Evolutionary conservation across 139 green algal genomes (phyloP), one percentile per base, ranked within the genome.

Genomic region (Chlorella sp.): DNA sequence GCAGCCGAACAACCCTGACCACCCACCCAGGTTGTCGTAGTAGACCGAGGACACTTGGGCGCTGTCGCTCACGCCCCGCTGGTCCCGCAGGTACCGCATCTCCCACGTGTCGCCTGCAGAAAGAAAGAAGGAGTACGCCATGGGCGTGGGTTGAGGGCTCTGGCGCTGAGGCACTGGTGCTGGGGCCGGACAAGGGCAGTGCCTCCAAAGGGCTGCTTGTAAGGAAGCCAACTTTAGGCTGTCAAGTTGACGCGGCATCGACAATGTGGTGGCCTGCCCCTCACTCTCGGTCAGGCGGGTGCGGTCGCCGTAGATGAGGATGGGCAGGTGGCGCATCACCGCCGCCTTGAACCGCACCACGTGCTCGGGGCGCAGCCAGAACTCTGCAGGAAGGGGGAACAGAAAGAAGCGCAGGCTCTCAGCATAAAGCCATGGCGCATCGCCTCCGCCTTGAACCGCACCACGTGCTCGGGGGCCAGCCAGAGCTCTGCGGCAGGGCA

Each of bases 401-500:
- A 11, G 11, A 11, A 11, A 7, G 11, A 11, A 11, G 44, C 7
- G 44, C 44, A 55, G n/a, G n/a, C n/a, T n/a, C n/a, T n/a, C n/a
- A n/a, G n/a, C n/a, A n/a, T n/a, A n/a, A n/a, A n/a, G n/a, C n/a
- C n/a, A n/a, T 98, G 93, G 23, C 87, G 88, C 34, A 96, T 83
- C 12, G 96, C 88, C 16, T 88, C 78, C 11, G 82, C 78, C 87
- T 96, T 95, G 47, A 97, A 82, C 3, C 81, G 51, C 67, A 93
- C 75, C 44, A 95, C 88, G 84, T 97, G 82, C 0, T 80, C 71
- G 0, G 93, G 90, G 56, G 87, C 84, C 56, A 97, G 83, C 95
- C 95, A 98, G 79, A 93, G 96, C 89, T 98, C 76, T 60, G 15
- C 51, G 21, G n/a, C n/a, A n/a, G n/a, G n/a, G n/a, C n/a, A n/a